A percentile compares a stretch with the other conserved stretches of the same genome.
phyloP scores from a whole-genome alignment of 352 stramenopile species.

The Phytophthora cryptogea region DNA sequence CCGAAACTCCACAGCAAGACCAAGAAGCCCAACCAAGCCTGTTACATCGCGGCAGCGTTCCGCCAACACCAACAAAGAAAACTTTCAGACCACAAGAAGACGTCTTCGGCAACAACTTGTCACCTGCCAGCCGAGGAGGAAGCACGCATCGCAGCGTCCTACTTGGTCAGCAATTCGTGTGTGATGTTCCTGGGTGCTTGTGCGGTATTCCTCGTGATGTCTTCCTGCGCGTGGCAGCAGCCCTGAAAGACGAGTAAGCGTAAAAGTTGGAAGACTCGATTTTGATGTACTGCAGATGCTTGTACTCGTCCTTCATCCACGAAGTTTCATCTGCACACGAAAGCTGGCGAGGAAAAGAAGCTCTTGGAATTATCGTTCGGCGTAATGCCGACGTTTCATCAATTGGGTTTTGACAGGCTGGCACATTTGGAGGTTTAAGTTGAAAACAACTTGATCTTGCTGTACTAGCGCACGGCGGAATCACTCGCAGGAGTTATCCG shows the following conservation, averaged over 20 bases:
- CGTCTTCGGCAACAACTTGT: constrained; percentile 4
- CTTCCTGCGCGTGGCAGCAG: constrained; percentile 50
- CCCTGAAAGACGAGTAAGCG: constrained; percentile 52
- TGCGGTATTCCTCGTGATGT: constrained; percentile 69
- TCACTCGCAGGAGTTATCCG: constrained; percentile 14
- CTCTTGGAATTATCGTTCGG: neutral
- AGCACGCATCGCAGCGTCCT: constrained; percentile 2
- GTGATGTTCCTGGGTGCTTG: constrained; percentile 51
- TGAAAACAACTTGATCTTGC: constrained; percentile 13
- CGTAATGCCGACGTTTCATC: neutral
- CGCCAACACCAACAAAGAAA: constrained; percentile 9
- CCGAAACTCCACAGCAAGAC: constrained; percentile 2
- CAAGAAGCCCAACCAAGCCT: neutral
- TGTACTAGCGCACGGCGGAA: constrained; percentile 3
- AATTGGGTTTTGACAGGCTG: neutral
- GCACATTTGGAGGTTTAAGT: constrained; percentile 7
- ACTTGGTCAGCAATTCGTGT: constrained; percentile 39
- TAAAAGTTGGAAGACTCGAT: too few relatives aligned
- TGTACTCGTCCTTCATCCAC: too few relatives aligned
- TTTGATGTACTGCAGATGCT: neutral
- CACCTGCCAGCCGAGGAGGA: neutral
- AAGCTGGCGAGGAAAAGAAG: neutral
- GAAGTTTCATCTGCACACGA: neutral
- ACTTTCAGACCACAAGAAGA: constrained; percentile 11
- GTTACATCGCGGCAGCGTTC: constrained; percentile 6